Conservation (phyloP, 306 rosid species). For the Glycine soja region DNA sequence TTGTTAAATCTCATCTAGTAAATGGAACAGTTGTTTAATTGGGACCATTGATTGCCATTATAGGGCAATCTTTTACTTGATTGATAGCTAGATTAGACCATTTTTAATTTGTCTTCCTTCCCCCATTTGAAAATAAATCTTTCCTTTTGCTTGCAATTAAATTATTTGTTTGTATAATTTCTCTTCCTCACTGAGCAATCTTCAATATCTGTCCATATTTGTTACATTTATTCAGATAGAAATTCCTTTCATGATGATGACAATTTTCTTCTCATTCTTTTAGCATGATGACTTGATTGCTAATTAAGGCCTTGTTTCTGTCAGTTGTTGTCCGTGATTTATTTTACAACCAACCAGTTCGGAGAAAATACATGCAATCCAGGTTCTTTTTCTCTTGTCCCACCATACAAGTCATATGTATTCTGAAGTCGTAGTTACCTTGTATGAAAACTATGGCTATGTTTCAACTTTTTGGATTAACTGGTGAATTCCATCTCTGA, state of each 20-base stretch:
- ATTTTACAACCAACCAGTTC: slow-evolving; percentile 97
- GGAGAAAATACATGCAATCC: slow-evolving; percentile 82
- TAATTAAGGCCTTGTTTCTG: slow-evolving; percentile 35
- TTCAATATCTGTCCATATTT: slow-evolving; percentile 24
- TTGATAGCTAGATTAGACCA: slow-evolving; percentile 11
- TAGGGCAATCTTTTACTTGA: slow-evolving; percentile 18
- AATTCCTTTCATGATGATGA: slow-evolving; percentile 28
- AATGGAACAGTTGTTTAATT: slow-evolving; percentile 25
- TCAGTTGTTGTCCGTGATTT: slow-evolving; percentile 88
- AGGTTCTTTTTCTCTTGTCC: slow-evolving; percentile 62
- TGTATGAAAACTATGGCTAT: slow-evolving; percentile 38
- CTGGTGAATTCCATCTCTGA: slow-evolving; percentile 49
- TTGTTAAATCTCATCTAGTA: slow-evolving; percentile 11
- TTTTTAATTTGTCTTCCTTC: neutral
- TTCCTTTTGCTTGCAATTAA: slow-evolving; percentile 34
- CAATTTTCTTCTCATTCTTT: slow-evolving; percentile 11
- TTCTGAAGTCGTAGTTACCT: slow-evolving; percentile 48
- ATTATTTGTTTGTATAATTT: slow-evolving; percentile 36
- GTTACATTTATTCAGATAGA: slow-evolving; percentile 31
- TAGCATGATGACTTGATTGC: slow-evolving; percentile 35
- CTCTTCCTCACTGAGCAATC: slow-evolving; percentile 22
- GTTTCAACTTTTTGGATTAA: slow-evolving; percentile 54
- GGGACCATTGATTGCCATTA: slow-evolving; percentile 3
- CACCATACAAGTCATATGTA: slow-evolving; percentile 24
- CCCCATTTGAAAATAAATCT: neutral